These are phyloP conservation scores for Botrytis elliptica DNA, from an alignment of 2,329 filamentous ascomycete genomes.

Conservation along the genomic window DNA sequence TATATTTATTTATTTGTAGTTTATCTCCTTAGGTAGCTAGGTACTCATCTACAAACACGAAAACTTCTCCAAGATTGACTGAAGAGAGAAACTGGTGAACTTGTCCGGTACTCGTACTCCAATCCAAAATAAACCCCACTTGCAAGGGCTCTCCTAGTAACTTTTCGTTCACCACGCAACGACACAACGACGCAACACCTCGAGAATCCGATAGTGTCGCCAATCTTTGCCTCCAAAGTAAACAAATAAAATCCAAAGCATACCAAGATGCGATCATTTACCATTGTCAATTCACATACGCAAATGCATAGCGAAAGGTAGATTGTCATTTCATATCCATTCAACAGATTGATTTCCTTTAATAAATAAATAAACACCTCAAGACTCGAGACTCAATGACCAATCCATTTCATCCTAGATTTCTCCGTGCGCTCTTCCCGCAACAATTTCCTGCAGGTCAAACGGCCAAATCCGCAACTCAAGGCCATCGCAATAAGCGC, in stretches of 20 bases:
- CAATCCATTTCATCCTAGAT: constrained; percentile 9
- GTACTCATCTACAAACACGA: background rate
- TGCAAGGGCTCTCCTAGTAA: background rate
- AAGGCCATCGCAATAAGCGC: constrained; percentile 15
- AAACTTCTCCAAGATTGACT: background rate
- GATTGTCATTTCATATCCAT: background rate
- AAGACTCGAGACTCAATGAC: background rate
- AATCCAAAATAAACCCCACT: background rate
- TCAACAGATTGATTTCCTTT: no score
- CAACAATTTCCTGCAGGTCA: constrained; percentile 1
- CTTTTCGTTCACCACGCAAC: background rate
- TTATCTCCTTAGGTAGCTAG: no score
- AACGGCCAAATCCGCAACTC: background rate
- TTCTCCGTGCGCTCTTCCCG: constrained; percentile 17
- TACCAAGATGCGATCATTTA: background rate
- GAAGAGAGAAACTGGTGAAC: no score
- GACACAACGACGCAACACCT: background rate
- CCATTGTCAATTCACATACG: background rate
- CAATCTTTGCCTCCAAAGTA: background rate
- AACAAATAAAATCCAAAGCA: background rate
- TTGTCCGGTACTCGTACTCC: no score
- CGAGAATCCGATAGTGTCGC: background rate
- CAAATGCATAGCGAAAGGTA: constrained; percentile 18
- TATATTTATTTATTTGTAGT: background rate
- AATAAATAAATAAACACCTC: background rate